Evolutionary conservation across 495 filamentous ascomycete genomes (phyloP), one percentile per base, ranked within the genome.

Genomic region (Pyronema domesticum): DNA sequence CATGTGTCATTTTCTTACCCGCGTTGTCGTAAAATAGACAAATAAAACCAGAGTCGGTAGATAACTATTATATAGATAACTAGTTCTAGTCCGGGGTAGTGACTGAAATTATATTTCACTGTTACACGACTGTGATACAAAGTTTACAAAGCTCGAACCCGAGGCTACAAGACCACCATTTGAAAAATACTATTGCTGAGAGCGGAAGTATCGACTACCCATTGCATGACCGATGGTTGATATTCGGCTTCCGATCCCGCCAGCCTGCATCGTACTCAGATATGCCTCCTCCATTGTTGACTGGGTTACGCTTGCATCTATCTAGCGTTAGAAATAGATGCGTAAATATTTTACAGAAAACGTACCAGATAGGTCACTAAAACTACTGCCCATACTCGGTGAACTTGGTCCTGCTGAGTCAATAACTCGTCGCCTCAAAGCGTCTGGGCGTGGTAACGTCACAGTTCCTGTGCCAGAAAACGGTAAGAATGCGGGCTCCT

Each of bases 351-450:
- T 37, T 51, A 52, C 8, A n/a, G 19, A 33, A n/a, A 8, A 30
- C 73, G 57, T 74, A 89, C 86, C 87, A 68, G 96, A 93, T 30
- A 98, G 72, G 71, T 98, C 91, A 67, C 89, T 95, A 64, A 94
- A 98, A 66, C 89, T 95, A 64, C 88, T 95, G 0, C 89, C 87
- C 84, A 96, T 96, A 60, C 93, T 98, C 0, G 88, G 91, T 1
- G 85, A 88, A 40, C 64, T 61, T 30, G 62, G 61, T 4, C 49
- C 73, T 6, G 62, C 56, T 6, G 52, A 58, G 35, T 42, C 50
- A 9, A 42, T 19, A 19, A 10, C 13, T 10, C 17, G 17, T 19
- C 45, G 17, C 45, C 13, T n/a, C 45, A n/a, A n/a, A 19, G n/a
- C 45, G 18, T 47, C 18, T 7, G 45, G 13, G n/a, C 10, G 23